phyloP scores from a whole-genome alignment of 495 filamentous ascomycete genomes.

The Neurospora discreta region DNA sequence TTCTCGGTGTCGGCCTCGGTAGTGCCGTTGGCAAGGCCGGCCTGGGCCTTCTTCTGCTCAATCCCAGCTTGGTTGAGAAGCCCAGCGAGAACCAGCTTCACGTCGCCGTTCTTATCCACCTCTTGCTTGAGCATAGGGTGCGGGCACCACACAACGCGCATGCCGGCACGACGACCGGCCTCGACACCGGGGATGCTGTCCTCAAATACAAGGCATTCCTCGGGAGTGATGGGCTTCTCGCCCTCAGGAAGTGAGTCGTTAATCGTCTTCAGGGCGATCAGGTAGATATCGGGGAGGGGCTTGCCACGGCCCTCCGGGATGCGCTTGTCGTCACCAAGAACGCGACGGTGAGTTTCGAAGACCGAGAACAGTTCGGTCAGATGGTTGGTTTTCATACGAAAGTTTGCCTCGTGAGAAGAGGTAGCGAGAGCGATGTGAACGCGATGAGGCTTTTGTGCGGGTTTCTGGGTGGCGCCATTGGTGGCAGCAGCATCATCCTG shows the following conservation, averaged over 20 bases:
- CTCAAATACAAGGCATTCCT: constrained; percentile 94
- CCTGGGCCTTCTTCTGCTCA: constrained; percentile 43
- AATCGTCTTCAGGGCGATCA: constrained; percentile 74
- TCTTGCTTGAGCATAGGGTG: constrained; percentile 68
- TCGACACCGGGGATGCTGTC: constrained; percentile 90
- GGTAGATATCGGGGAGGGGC: constrained; percentile 89
- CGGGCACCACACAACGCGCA: constrained; percentile 90
- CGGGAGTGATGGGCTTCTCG: constrained; percentile 58
- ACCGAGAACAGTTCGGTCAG: constrained; percentile 51
- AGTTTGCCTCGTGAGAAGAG: constrained; percentile 60
- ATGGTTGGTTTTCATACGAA: constrained; percentile 67
- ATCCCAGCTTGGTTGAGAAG: constrained; percentile 54
- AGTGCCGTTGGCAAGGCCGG: constrained; percentile 43
- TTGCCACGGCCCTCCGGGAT: constrained; percentile 77
- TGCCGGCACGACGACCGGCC: constrained; percentile 80
- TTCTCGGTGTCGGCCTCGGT: constrained; percentile 30
- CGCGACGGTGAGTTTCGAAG: constrained; percentile 56
- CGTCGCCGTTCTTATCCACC: constrained; percentile 50
- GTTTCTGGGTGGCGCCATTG: neutral
- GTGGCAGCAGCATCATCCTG: neutral
- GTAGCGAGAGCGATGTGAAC: constrained; percentile 84
- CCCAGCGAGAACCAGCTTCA: constrained; percentile 76
- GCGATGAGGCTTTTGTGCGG: constrained; percentile 20
- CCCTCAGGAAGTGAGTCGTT: constrained; percentile 57
- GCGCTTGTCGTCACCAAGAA: constrained; percentile 78